phyloP scores from a whole-genome alignment of 805 yeast species.

The Suhomyces faveliae region DNA sequence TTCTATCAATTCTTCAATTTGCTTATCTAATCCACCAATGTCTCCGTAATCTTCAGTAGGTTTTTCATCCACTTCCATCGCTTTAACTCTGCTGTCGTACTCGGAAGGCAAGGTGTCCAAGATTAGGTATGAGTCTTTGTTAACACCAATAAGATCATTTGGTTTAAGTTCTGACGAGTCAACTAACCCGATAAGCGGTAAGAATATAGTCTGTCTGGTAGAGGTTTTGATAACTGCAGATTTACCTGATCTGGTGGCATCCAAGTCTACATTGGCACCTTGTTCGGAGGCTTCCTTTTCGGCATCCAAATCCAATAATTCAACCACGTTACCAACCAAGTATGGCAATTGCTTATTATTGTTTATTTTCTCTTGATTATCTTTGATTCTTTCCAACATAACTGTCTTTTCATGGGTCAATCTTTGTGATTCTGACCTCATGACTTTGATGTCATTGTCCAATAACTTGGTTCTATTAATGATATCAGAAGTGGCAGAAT shows the following conservation, averaged over 20 bases:
- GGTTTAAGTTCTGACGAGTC: conserved; percentile 91
- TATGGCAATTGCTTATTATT: conserved; percentile 95
- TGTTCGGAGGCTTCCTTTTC: conserved; percentile 81
- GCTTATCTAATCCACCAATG: conserved; percentile 97
- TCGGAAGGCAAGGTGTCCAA: conserved; percentile 95
- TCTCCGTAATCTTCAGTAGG: conserved; percentile 97
- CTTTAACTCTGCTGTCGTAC: conserved; percentile 95
- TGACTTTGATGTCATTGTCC: conserved; percentile 93
- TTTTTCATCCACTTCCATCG: conserved; percentile 99
- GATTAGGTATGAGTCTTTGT: conserved; percentile 91
- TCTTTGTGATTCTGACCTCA: conserved; percentile 88
- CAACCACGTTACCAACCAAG: conserved; percentile 94
- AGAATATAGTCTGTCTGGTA: conserved; percentile 93
- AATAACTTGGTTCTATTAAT: conserved; percentile 80
- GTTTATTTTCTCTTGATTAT: conserved; percentile 92
- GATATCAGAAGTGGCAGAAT: conserved; percentile 77
- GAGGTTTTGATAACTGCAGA: conserved; percentile 98
- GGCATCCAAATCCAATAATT: conserved; percentile 81
- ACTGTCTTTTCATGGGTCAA: conserved; percentile 88
- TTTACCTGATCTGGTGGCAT: conserved; percentile 87
- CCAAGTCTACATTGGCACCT: conserved; percentile 93
- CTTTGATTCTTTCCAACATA: conserved; percentile 91
- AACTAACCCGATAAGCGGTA: conserved; percentile 94
- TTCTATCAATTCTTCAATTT: conserved; percentile 95
- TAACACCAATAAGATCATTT: conserved; percentile 97